A percentile compares a stretch with the other conserved stretches of the same genome.
Evolutionary conservation across 2,329 filamentous ascomycete species (phyloP).

Genomic region (Cercospora sp.): DNA sequence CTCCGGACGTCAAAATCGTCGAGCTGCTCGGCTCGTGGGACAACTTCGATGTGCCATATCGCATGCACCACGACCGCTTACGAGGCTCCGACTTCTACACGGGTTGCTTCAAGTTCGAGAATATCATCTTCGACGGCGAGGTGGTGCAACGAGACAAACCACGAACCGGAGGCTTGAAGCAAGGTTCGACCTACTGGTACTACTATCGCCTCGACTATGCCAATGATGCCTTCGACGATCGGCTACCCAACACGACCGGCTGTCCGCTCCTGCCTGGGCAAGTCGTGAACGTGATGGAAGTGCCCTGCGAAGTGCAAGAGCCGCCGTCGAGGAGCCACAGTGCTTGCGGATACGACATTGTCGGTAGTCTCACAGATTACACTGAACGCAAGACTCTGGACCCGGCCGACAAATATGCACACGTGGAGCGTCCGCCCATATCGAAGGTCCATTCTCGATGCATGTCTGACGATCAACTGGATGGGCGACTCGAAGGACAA

Average conservation of each 20-base stretch:
- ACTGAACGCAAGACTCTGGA: slow-evolving; percentile 31
- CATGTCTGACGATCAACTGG: slow-evolving; percentile 35
- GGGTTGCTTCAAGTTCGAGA: slow-evolving; percentile 79
- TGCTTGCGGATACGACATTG: slow-evolving; percentile 32
- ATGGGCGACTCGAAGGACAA: slow-evolving; percentile 29
- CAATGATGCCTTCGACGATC: slow-evolving; percentile 72
- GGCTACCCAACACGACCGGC: slow-evolving; percentile 69
- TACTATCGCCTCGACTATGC: slow-evolving; percentile 87
- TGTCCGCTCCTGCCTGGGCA: slow-evolving; percentile 90
- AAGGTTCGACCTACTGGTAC: slow-evolving; percentile 94
- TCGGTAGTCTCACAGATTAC: slow-evolving; percentile 26
- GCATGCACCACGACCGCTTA: slow-evolving; percentile 76
- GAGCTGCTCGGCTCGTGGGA: slow-evolving; percentile 92
- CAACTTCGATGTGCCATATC: slow-evolving; percentile 78
- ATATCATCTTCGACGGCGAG: slow-evolving; percentile 80
- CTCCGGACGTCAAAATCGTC: slow-evolving; percentile 64
- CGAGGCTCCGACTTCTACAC: slow-evolving; percentile 77
- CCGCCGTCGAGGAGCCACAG: slow-evolving; percentile 33
- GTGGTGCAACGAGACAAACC: slow-evolving; percentile 53
- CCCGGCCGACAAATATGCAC: slow-evolving; percentile 32
- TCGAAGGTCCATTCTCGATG: slow-evolving; percentile 36
- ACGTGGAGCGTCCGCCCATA: slow-evolving; percentile 33
- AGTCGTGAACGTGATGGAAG: slow-evolving; percentile 76
- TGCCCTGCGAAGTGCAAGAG: slow-evolving; percentile 64
- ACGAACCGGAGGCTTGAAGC: slow-evolving; percentile 78